Evolutionary conservation across 2,329 filamentous ascomycete species (phyloP), one percentile per base, ranked within the genome.

Genomic region (Colletotrichum sp.): DNA sequence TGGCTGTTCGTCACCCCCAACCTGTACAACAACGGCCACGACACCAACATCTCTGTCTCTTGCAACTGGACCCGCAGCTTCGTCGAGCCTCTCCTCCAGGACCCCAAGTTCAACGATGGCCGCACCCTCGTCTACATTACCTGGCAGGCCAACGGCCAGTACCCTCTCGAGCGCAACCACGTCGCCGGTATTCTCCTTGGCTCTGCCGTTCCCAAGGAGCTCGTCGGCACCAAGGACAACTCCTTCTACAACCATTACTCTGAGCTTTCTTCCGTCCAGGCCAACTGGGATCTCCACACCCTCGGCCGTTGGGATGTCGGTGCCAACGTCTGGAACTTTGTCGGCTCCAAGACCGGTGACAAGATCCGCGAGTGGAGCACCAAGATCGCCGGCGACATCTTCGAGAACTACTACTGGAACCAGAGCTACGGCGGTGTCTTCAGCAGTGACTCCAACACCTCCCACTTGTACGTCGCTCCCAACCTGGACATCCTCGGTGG

Each of bases 71-170:
- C 86, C 27, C 85, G 86, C 66, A 82, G 82, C 69, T 91, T 91
- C 81, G 83, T 92, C 32, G 84, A 88, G 73, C 90, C 90, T 4
- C 85, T 92, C 4, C 83, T 92, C 15, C 80, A 83, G 30, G 86
- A 91, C 79, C 81, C 83, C n/a, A 84, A 87, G 68, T 91, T 91
- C 82, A 88, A 88, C 86, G 82, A 83, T 57, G 66, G 66, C 28
- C 84, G 84, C 65, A 92, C 90, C 0, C 85, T 92, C 5, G 86
- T 92, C 67, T 86, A 96, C 11, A 84, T 97, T 74, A 96, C 92
- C 19, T 97, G 95, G 81, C 95, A 97, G 78, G 95, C 96, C 85
- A 94, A 93, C 82, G 90, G 93, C 79, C 92, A 90, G 9, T 95
- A 96, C 84, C 83, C 87, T 8, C 15, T 28, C 11, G 85, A 87